phyloP scores from a whole-genome alignment of 768 basidiomycete species.

The Tricholoma sp. region DNA sequence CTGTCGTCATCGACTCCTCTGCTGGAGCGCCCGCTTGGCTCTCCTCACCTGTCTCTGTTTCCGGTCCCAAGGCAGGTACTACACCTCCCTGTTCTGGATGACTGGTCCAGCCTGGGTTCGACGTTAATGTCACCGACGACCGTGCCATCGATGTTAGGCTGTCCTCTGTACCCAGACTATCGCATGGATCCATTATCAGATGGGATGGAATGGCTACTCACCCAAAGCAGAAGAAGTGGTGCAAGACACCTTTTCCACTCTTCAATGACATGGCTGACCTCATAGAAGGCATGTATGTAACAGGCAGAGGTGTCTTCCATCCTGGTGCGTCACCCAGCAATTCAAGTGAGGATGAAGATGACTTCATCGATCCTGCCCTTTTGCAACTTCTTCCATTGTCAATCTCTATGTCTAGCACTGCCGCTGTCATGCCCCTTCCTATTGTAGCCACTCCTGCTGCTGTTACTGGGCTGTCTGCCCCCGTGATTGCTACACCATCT shows the following conservation, averaged over 20 bases:
- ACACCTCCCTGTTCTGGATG: too few relatives aligned
- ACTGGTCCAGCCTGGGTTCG: too few relatives aligned
- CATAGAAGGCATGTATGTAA: slow-evolving; percentile 6
- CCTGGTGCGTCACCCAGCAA: not conserved
- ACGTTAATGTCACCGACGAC: too few relatives aligned
- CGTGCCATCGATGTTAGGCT: too few relatives aligned
- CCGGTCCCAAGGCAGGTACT: too few relatives aligned
- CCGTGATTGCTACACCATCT: not conserved
- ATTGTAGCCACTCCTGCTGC: not conserved
- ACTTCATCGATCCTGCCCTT: not conserved
- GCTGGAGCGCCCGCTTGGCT: too few relatives aligned
- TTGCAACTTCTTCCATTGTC: not conserved
- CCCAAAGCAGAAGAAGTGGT: slow-evolving; percentile 14
- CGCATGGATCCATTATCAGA: too few relatives aligned
- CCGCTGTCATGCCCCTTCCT: not conserved
- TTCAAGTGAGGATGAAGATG: not conserved
- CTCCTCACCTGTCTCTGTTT: too few relatives aligned
- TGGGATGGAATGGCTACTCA: too few relatives aligned
- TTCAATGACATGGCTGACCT: too few relatives aligned
- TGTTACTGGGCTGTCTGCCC: not conserved
- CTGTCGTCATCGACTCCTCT: too few relatives aligned
- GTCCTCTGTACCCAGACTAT: too few relatives aligned
- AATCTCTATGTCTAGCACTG: not conserved
- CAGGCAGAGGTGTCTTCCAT: slow-evolving; percentile 2
- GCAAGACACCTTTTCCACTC: slow-evolving; percentile 14